Conservation (phyloP, 768 basidiomycete genomes). For the Inosperma sp. region DNA sequence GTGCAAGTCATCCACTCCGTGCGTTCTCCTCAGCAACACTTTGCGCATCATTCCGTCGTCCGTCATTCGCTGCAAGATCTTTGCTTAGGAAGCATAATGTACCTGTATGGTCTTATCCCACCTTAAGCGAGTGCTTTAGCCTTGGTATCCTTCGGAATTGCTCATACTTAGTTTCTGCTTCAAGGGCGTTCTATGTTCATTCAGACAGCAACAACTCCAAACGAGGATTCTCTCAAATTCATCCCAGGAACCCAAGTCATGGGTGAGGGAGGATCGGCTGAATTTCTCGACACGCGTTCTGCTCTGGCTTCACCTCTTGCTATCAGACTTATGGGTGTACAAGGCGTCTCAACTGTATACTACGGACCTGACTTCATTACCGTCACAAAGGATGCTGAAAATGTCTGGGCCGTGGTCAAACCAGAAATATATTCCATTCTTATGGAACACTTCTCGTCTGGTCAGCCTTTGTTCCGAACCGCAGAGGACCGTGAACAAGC, state of each 20-base stretch:
- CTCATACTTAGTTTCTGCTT: not conserved
- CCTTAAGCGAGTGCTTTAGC: conserved; percentile 16
- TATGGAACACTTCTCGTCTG: conserved; percentile 98
- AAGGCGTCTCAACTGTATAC: conserved; percentile 85
- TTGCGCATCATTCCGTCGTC: conserved; percentile 5
- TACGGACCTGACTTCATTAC: conserved; percentile 99
- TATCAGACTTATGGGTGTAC: conserved; percentile 88
- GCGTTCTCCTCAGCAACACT: conserved; percentile 12
- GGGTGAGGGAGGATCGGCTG: conserved; percentile 82
- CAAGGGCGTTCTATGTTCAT: conserved; percentile 93
- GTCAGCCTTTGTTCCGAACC: conserved; percentile 77
- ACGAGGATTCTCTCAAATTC: conserved; percentile 96
- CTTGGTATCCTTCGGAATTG: not conserved
- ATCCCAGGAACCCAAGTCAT: conserved; percentile 91
- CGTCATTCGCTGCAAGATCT: conserved; percentile 7
- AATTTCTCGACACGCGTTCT: conserved; percentile 87
- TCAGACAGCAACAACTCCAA: conserved; percentile 96
- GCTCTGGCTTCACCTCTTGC: conserved; percentile 93
- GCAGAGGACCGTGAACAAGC: conserved; percentile 75
- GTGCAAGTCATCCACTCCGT: too few species aligned
- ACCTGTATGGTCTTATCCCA: conserved; percentile 6
- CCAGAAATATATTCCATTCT: conserved; percentile 94
- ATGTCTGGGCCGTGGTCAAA: conserved; percentile 85
- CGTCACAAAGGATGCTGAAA: conserved; percentile 84
- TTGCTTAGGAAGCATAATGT: conserved; percentile 10